Evolutionary conservation across 352 stramenopile genomes (phyloP), one percentile per base, ranked within the genome.

Genomic region (Phytophthora sansomeana): DNA sequence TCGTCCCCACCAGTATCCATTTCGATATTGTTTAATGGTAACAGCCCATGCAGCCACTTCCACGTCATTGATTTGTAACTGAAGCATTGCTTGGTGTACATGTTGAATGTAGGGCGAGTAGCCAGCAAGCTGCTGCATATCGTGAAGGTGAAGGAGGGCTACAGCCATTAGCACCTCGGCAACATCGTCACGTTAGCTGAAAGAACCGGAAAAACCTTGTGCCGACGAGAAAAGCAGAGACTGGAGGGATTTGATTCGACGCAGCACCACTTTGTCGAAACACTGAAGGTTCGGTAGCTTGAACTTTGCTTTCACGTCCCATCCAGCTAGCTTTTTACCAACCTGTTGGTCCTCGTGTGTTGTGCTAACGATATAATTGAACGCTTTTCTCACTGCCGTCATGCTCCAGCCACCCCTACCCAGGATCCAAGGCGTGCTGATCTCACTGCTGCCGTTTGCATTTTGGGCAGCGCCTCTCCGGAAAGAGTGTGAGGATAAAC

Each of bases 351-450:
- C 57, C 38, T 65, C 36, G 8, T 57, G 46, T 28, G 57, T 52
- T 5, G 57, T 58, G 35, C 38, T 65, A 0, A 65, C 35, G 14
- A 65, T 47, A 28, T 65, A 58, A 38, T 58, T 57, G 19, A 65
- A 65, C n/a, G n/a, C n/a, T n/a, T n/a, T n/a, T n/a, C n/a, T n/a
- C n/a, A n/a, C n/a, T n/a, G n/a, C n/a, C n/a, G n/a, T n/a, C n/a
- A n/a, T n/a, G n/a, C n/a, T n/a, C n/a, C n/a, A n/a, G n/a, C n/a
- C n/a, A n/a, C n/a, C n/a, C n/a, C n/a, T n/a, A n/a, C n/a, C n/a
- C n/a, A n/a, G n/a, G n/a, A n/a, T n/a, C n/a, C n/a, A n/a, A n/a
- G n/a, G n/a, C n/a, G n/a, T n/a, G n/a, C n/a, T n/a, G n/a, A n/a
- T n/a, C n/a, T n/a, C n/a, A n/a, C n/a, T n/a, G n/a, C n/a, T n/a